Percentiles rank a stretch among this genome's conserved stretches.
phyloP scores from a whole-genome alignment of 2,329 filamentous ascomycete genomes.

The Colletotrichum costaricense region DNA sequence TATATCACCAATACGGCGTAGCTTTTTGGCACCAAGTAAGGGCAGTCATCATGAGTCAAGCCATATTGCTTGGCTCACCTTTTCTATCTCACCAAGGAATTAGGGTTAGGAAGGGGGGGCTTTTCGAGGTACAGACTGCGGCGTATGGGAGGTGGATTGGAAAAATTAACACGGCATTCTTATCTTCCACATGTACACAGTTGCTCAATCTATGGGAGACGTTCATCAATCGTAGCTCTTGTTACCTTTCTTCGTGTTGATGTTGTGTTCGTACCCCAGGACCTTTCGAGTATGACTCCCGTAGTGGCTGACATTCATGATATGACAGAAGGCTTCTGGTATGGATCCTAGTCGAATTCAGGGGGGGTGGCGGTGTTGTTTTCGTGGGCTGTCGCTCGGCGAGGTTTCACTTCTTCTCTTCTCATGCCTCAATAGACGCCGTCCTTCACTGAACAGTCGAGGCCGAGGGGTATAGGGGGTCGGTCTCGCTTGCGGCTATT shows the following conservation, averaged over 20 bases:
- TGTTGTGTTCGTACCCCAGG: slow-evolving; percentile 56
- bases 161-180: neutral
- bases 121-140: neutral
- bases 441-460: no score
- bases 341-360: slow-evolving; percentile 52
- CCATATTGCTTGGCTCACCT: neutral
- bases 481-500: no score
- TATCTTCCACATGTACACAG: neutral
- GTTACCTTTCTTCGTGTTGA: no score
- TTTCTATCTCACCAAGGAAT: neutral
- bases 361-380: neutral
- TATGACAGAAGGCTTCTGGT: slow-evolving; percentile 72
- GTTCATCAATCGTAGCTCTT: no score
- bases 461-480: no score
- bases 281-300: slow-evolving; percentile 59
- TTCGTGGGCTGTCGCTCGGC: neutral
- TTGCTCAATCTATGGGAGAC: no score
- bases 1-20: neutral
- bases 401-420: neutral
- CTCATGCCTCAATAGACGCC: no score
- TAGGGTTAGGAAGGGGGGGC: neutral
- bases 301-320: slow-evolving; percentile 64
- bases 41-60: neutral
- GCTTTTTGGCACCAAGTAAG: no score
- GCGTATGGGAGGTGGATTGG: neutral